Evolutionary conservation across 202 grass and related monocot genomes (phyloP).

Genomic region (Sporobolus alterniflorus): DNA sequence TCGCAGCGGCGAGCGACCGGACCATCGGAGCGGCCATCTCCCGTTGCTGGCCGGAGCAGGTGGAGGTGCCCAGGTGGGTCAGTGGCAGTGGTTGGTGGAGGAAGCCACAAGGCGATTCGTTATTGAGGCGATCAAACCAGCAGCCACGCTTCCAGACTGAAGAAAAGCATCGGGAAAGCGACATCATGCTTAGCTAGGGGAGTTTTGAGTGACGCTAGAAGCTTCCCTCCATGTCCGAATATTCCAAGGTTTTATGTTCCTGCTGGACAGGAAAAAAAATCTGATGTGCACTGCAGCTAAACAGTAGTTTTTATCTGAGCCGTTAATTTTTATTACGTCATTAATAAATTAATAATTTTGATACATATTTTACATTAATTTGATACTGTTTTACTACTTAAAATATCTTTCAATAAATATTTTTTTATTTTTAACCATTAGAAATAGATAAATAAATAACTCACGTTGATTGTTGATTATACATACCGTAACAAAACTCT

Average conservation of each 20-base stretch:
- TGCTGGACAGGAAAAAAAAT: too few relatives aligned
- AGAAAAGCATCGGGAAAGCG: background rate
- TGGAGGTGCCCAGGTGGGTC: background rate
- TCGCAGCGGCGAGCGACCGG: background rate
- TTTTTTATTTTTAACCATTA: too few relatives aligned
- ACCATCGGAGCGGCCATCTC: conserved; percentile 2
- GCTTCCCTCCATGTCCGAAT: background rate
- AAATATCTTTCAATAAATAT: too few relatives aligned
- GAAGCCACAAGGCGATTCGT: background rate
- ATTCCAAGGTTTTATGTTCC: background rate
- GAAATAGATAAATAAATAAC: too few relatives aligned
- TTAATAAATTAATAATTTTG: too few relatives aligned
- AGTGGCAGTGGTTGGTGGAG: background rate
- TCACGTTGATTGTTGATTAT: too few relatives aligned
- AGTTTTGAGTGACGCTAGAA: background rate
- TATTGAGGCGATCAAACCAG: background rate
- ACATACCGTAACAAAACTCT: too few relatives aligned
- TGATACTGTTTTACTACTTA: too few relatives aligned
- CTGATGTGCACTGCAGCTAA: background rate
- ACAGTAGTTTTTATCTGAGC: background rate
- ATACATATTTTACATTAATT: too few relatives aligned
- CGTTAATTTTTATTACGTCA: background rate
- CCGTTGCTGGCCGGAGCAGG: background rate
- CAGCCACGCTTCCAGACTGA: background rate
- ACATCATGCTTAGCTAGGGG: background rate